Evolutionary conservation across 2,329 filamentous ascomycete species (phyloP).

Genomic region (Penicillium sp.): DNA sequence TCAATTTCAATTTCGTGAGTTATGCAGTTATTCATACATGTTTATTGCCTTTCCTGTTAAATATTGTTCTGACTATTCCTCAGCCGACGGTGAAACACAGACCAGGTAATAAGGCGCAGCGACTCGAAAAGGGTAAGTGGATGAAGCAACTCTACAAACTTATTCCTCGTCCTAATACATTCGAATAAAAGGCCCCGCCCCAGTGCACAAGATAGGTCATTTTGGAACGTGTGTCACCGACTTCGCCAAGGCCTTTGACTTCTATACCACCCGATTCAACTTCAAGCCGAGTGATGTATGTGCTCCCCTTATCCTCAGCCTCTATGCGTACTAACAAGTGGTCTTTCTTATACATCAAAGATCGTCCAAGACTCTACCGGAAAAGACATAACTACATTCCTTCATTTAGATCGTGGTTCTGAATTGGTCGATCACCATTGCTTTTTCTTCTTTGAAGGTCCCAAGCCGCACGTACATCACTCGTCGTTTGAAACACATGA

Average conservation of each 20-base stretch:
- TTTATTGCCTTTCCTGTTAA: too few species aligned
- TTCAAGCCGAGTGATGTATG: background rate
- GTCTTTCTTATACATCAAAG: background rate
- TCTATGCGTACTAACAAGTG: background rate
- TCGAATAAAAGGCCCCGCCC: background rate
- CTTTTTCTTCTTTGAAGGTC: conserved; percentile 1
- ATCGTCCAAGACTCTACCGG: background rate
- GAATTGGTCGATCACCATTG: conserved; percentile 6
- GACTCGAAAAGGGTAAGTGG: background rate
- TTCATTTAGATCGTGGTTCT: conserved; percentile 4
- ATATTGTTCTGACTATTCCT: background rate
- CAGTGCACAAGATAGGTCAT: background rate
- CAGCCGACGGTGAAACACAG: background rate
- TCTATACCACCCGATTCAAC: background rate
- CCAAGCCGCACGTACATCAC: conserved; percentile 5
- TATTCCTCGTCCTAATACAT: background rate
- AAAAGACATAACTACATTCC: background rate
- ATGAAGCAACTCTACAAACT: too few species aligned
- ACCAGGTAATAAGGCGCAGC: background rate
- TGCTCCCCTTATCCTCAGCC: background rate
- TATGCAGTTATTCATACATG: too few species aligned
- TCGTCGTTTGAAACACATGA: conserved; percentile 6
- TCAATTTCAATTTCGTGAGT: background rate
- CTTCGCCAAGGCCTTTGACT: background rate
- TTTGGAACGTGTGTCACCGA: background rate